phyloP scores from a whole-genome alignment of 2,329 filamentous ascomycete species.

The Penicillium sp. region DNA sequence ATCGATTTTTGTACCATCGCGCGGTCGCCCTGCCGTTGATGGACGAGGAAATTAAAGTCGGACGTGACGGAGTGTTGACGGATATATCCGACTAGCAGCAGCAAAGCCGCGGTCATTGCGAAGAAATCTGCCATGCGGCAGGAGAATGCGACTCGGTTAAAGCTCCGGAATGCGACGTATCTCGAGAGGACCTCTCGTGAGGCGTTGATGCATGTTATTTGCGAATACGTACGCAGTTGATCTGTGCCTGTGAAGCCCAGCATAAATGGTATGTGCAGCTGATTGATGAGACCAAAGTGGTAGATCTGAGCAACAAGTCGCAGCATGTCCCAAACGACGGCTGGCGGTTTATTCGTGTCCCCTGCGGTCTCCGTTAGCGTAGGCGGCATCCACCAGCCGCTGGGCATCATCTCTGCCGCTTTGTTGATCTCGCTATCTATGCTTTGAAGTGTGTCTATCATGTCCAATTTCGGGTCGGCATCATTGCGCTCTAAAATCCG shows the following conservation, averaged over 20 bases:
- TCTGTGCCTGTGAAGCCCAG: conserved; percentile 44
- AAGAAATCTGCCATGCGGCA: conserved; percentile 35
- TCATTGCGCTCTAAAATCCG: conserved; percentile 26
- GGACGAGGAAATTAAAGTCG: conserved; percentile 30
- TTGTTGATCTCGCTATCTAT: conserved; percentile 43
- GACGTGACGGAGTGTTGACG: conserved; percentile 21
- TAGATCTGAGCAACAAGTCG: conserved; percentile 55
- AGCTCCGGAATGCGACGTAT: conserved; percentile 53
- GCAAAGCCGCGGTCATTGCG: conserved; percentile 32
- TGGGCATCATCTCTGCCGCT: conserved; percentile 46
- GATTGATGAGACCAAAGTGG: conserved; percentile 57
- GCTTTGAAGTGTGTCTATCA: conserved; percentile 48
- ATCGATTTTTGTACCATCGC: conserved; percentile 46
- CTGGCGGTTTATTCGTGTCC: background rate
- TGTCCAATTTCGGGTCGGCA: conserved; percentile 41
- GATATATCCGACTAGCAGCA: conserved; percentile 33
- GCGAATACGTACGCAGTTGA: conserved; percentile 54
- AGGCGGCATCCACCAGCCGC: conserved; percentile 53
- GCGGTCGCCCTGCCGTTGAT: conserved; percentile 49
- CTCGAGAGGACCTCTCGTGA: conserved; percentile 57
- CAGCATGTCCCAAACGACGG: conserved; percentile 33
- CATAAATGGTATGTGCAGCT: conserved; percentile 62
- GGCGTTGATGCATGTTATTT: conserved; percentile 55
- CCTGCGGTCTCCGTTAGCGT: conserved; percentile 1
- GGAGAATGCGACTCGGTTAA: conserved; percentile 27